These are phyloP conservation scores for Waitea zeae DNA, from an alignment of 1,284 basidiomycete species.

Conservation along the genomic window DNA sequence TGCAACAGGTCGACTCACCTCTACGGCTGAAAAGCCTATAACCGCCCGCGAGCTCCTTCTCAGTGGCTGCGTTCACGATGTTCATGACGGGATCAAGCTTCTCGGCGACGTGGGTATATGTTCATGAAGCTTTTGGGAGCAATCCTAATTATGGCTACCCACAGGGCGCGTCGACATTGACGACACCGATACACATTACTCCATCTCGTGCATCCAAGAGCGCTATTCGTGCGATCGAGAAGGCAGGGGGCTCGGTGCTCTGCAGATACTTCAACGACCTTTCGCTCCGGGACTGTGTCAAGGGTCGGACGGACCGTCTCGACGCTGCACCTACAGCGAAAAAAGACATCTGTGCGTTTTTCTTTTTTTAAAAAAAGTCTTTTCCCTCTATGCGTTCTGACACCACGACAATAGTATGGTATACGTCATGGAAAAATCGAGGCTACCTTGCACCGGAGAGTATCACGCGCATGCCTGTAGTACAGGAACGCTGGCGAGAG, in stretches of 20 bases:
- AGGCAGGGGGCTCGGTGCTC: conserved; percentile 67
- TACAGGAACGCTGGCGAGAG: conserved; percentile 48
- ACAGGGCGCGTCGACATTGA: conserved; percentile 53
- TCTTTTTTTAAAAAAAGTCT: neutral
- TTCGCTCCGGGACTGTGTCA: conserved; percentile 67
- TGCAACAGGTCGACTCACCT: conserved; percentile 67
- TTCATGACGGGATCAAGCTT: conserved; percentile 84
- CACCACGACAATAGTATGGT: conserved; percentile 42
- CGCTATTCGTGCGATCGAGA: conserved; percentile 77
- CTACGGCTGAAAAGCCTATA: conserved; percentile 68
- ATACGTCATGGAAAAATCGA: conserved; percentile 53
- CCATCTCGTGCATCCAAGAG: conserved; percentile 77
- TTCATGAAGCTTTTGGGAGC: no score
- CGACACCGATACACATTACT: conserved; percentile 63
- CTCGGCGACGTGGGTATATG: conserved; percentile 60
- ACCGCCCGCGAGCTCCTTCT: conserved; percentile 75
- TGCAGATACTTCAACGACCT: conserved; percentile 89
- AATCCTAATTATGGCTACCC: no score
- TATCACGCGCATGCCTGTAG: conserved; percentile 37
- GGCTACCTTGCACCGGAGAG: conserved; percentile 53
- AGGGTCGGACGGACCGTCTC: conserved; percentile 48
- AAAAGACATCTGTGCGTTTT: conserved; percentile 61
- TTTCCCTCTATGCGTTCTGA: conserved; percentile 3
- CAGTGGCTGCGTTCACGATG: conserved; percentile 79
- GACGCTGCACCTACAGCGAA: conserved; percentile 71